Evolutionary conservation across 148 eudicot genomes (phyloP).

Genomic region (Persicaria maculosa): DNA sequence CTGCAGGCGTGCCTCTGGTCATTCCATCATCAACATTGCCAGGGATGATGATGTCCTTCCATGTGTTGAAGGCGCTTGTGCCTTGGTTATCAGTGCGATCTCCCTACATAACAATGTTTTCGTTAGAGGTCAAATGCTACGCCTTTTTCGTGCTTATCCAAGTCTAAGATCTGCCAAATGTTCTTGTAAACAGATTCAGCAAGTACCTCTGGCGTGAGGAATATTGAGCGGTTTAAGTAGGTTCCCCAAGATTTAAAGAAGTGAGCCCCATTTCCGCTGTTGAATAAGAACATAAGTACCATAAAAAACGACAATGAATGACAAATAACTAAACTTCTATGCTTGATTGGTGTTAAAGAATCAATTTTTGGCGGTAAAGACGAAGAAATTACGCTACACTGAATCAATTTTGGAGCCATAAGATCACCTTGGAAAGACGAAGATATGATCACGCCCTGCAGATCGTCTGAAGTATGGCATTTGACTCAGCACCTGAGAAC

Average conservation of each 20-base stretch:
- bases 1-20: slow-evolving; percentile 49
- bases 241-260: slow-evolving; percentile 88
- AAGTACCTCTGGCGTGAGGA: slow-evolving; percentile 89
- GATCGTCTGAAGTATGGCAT: slow-evolving; percentile 95
- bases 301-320: slow-evolving; percentile 1
- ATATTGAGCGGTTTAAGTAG: slow-evolving; percentile 75
- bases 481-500: slow-evolving; percentile 83
- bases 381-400: too few species aligned
- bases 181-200: background rate
- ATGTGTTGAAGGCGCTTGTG: slow-evolving; percentile 82
- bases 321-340: slow-evolving; percentile 6
- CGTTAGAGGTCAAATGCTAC: background rate
- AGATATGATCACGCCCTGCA: slow-evolving; percentile 87
- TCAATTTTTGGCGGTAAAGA: background rate
- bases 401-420: background rate
- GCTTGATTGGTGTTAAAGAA: background rate
- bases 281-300: background rate
- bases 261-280: slow-evolving; percentile 81
- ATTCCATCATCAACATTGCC: slow-evolving; percentile 92
- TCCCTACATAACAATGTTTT: slow-evolving; percentile 39
- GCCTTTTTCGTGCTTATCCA: background rate
- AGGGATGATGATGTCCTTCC: slow-evolving; percentile 92
- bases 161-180: background rate
- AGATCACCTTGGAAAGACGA: slow-evolving; percentile 82
- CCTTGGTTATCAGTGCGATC: slow-evolving; percentile 92